Percentiles rank a stretch among this genome's conserved stretches.
phyloP scores from a whole-genome alignment of 305 asterid species.

The Andrographis paniculata region DNA sequence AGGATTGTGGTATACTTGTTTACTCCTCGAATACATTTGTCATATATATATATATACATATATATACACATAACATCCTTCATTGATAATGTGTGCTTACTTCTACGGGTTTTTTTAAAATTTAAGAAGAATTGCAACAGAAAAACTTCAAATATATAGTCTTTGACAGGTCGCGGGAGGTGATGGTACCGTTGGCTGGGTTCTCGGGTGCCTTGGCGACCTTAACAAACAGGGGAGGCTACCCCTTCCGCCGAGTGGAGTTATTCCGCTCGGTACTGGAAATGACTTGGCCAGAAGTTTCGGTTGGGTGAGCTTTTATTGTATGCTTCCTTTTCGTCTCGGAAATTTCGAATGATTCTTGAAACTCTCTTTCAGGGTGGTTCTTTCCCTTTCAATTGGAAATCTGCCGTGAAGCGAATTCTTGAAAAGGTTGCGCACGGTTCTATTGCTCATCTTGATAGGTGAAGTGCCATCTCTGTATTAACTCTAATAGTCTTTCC shows the following conservation, averaged over 20 bases:
- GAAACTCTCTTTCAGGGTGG: constrained; percentile 62
- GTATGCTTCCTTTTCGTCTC: constrained; percentile 1
- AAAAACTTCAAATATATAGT: constrained; percentile 2
- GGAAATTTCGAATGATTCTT: constrained; percentile 13
- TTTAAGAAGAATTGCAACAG: too few species aligned
- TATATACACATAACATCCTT: too few species aligned
- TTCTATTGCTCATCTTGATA: constrained; percentile 60
- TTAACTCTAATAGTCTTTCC: constrained; percentile 13
- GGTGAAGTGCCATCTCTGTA: constrained; percentile 38
- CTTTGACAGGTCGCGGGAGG: constrained; percentile 90
- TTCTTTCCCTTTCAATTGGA: constrained; percentile 94
- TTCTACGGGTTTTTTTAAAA: too few species aligned
- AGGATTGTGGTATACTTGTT: constrained; percentile 70
- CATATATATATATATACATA: too few species aligned
- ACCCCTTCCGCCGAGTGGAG: constrained; percentile 85
- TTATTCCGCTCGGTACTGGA: constrained; percentile 97
- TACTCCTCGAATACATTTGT: background rate
- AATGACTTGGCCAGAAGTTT: constrained; percentile 93
- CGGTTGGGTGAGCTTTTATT: constrained; percentile 71
- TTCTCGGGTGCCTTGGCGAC: constrained; percentile 93
- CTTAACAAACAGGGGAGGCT: constrained; percentile 49
- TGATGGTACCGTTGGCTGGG: constrained; percentile 97
- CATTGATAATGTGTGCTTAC: too few species aligned
- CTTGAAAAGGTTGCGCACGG: constrained; percentile 61
- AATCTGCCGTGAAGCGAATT: constrained; percentile 68